A percentile compares a stretch with the other conserved stretches of the same genome.
Evolutionary conservation across 345 rosid species (phyloP).

Genomic region (Cardamine chenopodiifolia): DNA sequence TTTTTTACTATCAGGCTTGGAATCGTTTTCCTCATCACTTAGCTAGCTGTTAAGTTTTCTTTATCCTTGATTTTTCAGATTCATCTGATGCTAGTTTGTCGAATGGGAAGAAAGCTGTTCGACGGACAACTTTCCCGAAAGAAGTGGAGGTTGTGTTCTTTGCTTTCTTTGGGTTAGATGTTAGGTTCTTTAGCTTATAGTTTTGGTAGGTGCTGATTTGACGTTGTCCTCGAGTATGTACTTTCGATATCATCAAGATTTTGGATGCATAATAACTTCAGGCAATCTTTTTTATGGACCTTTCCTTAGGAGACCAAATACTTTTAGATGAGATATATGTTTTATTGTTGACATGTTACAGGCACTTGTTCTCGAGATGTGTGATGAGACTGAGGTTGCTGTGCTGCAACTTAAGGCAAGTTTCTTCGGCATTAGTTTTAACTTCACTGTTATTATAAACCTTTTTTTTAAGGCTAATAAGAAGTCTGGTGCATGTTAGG

Average conservation of each 20-base stretch:
- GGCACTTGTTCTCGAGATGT: constrained; percentile 84
- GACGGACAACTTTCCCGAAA: constrained; percentile 66
- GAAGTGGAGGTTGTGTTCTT: constrained; percentile 66
- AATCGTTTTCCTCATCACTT: background rate
- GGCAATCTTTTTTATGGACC: constrained; percentile 14
- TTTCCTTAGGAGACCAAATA: background rate
- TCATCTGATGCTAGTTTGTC: constrained; percentile 47
- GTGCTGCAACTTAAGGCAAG: constrained; percentile 88
- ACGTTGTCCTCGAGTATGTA: background rate
- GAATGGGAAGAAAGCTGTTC: constrained; percentile 44
- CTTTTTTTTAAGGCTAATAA: background rate
- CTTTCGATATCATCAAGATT: constrained; percentile 22
- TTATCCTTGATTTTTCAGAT: constrained; percentile 28
- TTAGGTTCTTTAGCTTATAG: constrained; percentile 13
- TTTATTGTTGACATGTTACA: constrained; percentile 31
- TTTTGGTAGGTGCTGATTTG: constrained; percentile 22
- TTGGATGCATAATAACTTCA: constrained; percentile 27
- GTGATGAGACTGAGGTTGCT: constrained; percentile 94
- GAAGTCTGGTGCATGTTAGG: constrained; percentile 1
- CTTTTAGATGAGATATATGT: constrained; percentile 22
- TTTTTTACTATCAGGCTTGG: background rate
- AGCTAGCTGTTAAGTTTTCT: background rate
- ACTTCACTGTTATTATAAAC: background rate
- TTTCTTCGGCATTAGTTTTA: background rate
- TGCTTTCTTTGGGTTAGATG: constrained; percentile 19